Percentiles rank a stretch among this genome's conserved stretches.
These are phyloP conservation scores for Blastocystis sp. DNA, from an alignment of 352 stramenopile species.

Conservation along the genomic window DNA sequence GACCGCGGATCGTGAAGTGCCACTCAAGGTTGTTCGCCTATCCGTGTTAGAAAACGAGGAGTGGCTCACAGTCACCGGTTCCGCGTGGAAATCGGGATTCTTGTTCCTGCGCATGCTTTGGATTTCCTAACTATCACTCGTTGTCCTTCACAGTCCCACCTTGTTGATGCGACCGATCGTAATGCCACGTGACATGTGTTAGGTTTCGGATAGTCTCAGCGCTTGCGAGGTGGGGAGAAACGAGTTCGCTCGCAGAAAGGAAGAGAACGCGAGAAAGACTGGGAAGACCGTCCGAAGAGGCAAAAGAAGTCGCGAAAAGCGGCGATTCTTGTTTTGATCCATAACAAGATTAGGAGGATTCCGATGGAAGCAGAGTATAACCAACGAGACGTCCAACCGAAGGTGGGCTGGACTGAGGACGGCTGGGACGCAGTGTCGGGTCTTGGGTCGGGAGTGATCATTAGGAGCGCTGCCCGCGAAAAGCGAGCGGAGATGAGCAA, in stretches of 20 bases:
- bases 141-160: not conserved
- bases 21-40: conserved; percentile 88
- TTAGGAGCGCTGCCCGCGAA: conserved; percentile 6
- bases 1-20: conserved; percentile 97
- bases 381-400: conserved; percentile 18
- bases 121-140: conserved; percentile 26
- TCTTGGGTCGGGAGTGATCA: not conserved
- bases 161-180: conserved; percentile 67
- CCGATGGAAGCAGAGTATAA: conserved; percentile 24
- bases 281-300: not conserved
- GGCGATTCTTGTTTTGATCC: not conserved
- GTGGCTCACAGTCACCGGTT: conserved; percentile 32
- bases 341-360: not conserved
- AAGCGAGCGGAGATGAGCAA: conserved; percentile 28
- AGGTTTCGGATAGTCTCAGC: not conserved
- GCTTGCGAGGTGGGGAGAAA: too few species aligned
- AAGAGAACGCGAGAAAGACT: not conserved
- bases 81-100: conserved; percentile 41
- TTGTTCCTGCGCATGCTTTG: conserved; percentile 32
- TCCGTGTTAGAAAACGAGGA: not conserved
- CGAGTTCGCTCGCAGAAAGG: not conserved
- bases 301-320: not conserved
- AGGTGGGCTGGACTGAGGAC: conserved; percentile 48
- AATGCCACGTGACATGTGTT: conserved; percentile 27
- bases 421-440: conserved; percentile 19